phyloP scores from a whole-genome alignment of 805 yeast species.

The Spathaspora sp. region DNA sequence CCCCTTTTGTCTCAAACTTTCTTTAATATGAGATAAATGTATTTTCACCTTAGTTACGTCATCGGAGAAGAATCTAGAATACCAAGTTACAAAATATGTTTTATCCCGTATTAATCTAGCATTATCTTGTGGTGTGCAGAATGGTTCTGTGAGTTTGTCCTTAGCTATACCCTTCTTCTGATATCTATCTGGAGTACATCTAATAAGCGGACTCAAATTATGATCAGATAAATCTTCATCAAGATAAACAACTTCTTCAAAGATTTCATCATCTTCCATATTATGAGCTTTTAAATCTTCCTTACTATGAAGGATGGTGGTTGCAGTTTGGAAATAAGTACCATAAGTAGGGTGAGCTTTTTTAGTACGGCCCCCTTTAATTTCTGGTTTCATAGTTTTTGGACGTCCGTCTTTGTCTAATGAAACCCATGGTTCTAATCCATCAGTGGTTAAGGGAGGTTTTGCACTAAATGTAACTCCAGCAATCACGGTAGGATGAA shows the following conservation, averaged over 20 bases:
- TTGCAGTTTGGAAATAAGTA: conserved; percentile 72
- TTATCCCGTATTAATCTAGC: conserved; percentile 52
- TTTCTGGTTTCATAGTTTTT: conserved; percentile 71
- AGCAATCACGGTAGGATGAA: conserved; percentile 59
- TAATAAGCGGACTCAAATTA: conserved; percentile 67
- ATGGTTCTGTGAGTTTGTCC: conserved; percentile 63
- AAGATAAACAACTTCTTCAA: conserved; percentile 50
- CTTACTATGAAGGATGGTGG: conserved; percentile 52
- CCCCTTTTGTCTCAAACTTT: conserved; percentile 53
- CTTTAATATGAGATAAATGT: conserved; percentile 65
- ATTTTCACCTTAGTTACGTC: conserved; percentile 59
- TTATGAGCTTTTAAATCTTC: conserved; percentile 71
- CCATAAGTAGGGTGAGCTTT: conserved; percentile 69
- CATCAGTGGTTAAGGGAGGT: conserved; percentile 67
- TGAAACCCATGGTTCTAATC: conserved; percentile 78
- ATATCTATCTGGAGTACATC: conserved; percentile 82
- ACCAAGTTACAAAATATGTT: conserved; percentile 82
- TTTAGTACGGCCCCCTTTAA: conserved; percentile 67
- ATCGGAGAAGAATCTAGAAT: conserved; percentile 55
- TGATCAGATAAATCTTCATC: conserved; percentile 76
- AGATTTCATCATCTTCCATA: conserved; percentile 57
- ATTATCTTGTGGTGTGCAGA: conserved; percentile 76
- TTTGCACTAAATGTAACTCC: conserved; percentile 64
- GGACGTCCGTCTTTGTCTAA: conserved; percentile 76
- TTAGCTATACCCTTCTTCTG: conserved; percentile 60